Evolutionary conservation across 2,329 filamentous ascomycete genomes (phyloP).

Genomic region (Trichophyton benhamiae): DNA sequence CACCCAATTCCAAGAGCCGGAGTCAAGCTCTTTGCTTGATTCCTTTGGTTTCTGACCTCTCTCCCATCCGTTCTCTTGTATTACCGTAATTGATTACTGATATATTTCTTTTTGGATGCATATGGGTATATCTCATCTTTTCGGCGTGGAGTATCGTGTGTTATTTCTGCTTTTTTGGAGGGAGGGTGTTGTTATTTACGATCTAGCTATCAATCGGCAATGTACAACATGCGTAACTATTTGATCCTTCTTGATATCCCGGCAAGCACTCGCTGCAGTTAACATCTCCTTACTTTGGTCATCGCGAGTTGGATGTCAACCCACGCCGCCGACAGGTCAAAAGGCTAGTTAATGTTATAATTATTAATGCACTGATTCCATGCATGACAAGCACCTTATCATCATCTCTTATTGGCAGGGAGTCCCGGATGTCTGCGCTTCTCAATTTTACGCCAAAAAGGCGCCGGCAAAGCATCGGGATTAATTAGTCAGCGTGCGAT

Average conservation of each 20-base stretch:
- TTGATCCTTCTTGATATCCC: neutral
- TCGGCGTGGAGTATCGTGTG: neutral
- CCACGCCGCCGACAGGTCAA: too few relatives aligned
- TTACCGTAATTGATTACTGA: neutral
- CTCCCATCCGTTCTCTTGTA: neutral
- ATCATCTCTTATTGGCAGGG: too few relatives aligned
- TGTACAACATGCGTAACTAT: neutral
- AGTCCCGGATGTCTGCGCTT: too few relatives aligned
- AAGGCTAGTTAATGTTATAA: too few relatives aligned
- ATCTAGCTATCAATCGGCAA: neutral
- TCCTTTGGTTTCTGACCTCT: constrained; percentile 81
- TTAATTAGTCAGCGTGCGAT: neutral
- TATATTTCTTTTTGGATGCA: neutral
- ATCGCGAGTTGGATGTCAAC: too few relatives aligned
- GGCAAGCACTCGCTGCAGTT: neutral
- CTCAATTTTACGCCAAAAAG: neutral
- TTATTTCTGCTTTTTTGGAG: neutral
- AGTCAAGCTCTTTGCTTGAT: constrained; percentile 74
- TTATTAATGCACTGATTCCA: too few relatives aligned
- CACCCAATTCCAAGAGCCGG: constrained; percentile 83
- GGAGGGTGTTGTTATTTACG: neutral
- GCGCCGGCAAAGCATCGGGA: neutral
- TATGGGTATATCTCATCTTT: neutral
- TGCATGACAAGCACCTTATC: too few relatives aligned
- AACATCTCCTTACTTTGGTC: too few relatives aligned